These are phyloP conservation scores for Pythium pectinolyticum DNA, from an alignment of 352 stramenopile species.

Conservation along the genomic window DNA sequence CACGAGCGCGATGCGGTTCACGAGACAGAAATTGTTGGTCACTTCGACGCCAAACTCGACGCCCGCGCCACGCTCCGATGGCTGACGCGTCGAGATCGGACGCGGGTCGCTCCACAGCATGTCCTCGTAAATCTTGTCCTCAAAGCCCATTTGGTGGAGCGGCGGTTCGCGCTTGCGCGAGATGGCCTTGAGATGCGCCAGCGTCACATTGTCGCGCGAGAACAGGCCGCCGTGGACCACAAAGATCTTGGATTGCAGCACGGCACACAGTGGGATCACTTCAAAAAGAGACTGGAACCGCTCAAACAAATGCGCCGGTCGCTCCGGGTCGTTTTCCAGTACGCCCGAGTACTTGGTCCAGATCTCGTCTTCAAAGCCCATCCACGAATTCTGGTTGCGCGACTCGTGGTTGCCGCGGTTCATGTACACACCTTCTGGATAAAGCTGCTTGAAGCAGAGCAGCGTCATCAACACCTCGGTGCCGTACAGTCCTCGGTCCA, in stretches of 20 bases:
- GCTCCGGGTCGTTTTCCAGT: constrained; percentile 56
- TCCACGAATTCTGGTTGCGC: constrained; percentile 92
- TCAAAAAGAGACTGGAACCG: constrained; percentile 86
- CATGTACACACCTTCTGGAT: constrained; percentile 85
- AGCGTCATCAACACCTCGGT: constrained; percentile 85
- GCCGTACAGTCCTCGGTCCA: constrained; percentile 91
- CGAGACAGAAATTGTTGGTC: constrained; percentile 93
- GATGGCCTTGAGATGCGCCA: constrained; percentile 90
- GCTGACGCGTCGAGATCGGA: constrained; percentile 68
- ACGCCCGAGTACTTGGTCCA: constrained; percentile 80
- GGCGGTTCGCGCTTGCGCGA: constrained; percentile 90
- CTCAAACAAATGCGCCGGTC: constrained; percentile 57
- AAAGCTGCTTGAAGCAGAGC: constrained; percentile 73
- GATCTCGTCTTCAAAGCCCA: constrained; percentile 91
- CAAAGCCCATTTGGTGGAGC: constrained; percentile 84
- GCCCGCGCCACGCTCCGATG: constrained; percentile 86
- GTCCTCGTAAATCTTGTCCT: constrained; percentile 93
- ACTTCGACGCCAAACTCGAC: constrained; percentile 93
- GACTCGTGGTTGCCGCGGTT: constrained; percentile 97
- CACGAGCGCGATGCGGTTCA: constrained; percentile 91
- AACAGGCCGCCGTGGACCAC: constrained; percentile 94
- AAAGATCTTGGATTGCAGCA: constrained; percentile 92
- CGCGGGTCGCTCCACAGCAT: constrained; percentile 93
- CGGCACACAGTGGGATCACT: constrained; percentile 83
- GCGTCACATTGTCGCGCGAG: constrained; percentile 88